Percentiles rank a stretch among this genome's conserved stretches.
Conservation (phyloP, 768 basidiomycete genomes). For the Mycena kentingensis region DNA sequence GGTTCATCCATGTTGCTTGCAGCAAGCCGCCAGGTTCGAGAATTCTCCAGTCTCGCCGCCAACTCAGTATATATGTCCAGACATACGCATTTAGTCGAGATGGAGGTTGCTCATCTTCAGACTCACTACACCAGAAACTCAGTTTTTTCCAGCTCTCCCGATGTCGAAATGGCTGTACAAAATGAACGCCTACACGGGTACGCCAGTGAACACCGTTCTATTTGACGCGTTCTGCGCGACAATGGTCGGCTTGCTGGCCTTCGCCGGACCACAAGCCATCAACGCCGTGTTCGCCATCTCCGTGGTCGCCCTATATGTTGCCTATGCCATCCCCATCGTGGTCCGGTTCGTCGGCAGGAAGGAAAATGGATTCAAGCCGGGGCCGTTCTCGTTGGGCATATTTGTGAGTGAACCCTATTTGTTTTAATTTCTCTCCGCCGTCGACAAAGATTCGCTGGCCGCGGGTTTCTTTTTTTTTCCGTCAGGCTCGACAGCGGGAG, state of each 20-base stretch:
- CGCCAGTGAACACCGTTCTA: slow-evolving; percentile 51
- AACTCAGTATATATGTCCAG: slow-evolving; percentile 39
- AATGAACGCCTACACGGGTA: slow-evolving; percentile 40
- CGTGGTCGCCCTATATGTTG: slow-evolving; percentile 31
- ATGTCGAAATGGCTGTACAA: slow-evolving; percentile 45
- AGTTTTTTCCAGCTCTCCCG: slow-evolving; percentile 38
- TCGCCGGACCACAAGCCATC: slow-evolving; percentile 45
- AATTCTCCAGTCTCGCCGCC: not conserved
- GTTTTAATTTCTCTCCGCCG: too few species aligned
- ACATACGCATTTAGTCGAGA: slow-evolving; percentile 38
- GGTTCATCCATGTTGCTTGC: slow-evolving; percentile 33
- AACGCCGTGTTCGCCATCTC: slow-evolving; percentile 40
- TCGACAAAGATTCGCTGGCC: too few species aligned
- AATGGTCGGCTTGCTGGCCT: slow-evolving; percentile 44
- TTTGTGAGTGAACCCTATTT: too few species aligned
- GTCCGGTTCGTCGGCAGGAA: slow-evolving; percentile 31
- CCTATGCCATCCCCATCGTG: slow-evolving; percentile 40
- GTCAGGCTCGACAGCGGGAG: not conserved
- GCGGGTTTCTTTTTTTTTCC: too few species aligned
- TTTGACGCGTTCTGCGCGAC: slow-evolving; percentile 37
- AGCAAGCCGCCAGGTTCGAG: slow-evolving; percentile 14
- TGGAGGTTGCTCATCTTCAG: slow-evolving; percentile 3
- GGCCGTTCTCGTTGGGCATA: slow-evolving; percentile 41
- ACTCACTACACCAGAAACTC: not conserved
- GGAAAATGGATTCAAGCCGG: slow-evolving; percentile 35